Evolutionary conservation across 441 rosid species (phyloP).

Genomic region (Erysimum pusillum): DNA sequence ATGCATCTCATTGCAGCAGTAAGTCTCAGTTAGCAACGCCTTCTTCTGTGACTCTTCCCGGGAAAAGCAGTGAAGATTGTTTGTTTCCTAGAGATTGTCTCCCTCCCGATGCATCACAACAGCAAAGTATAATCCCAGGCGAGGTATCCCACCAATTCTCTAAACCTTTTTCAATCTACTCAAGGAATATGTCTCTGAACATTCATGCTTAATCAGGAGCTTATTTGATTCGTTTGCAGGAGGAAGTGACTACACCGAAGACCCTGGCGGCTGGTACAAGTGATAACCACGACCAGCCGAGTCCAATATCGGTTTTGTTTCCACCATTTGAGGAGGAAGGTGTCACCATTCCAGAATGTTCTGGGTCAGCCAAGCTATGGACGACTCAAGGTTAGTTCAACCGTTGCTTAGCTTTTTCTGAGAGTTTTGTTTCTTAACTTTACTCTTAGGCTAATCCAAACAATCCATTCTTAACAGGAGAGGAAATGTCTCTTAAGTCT

Average conservation of each 20-base stretch:
- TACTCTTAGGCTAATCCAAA: conserved; percentile 13
- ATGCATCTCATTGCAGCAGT: conserved; percentile 49
- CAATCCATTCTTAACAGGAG: conserved; percentile 51
- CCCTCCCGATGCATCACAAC: conserved; percentile 50
- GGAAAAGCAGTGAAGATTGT: conserved; percentile 26
- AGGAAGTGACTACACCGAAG: conserved; percentile 59
- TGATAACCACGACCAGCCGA: conserved; percentile 91
- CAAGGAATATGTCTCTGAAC: conserved; percentile 4
- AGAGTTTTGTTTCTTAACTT: conserved; percentile 19
- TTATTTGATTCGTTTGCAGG: conserved; percentile 56
- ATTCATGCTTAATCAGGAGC: conserved; percentile 23
- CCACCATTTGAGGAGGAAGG: conserved; percentile 80
- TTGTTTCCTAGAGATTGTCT: conserved; percentile 18
- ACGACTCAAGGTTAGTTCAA: conserved; percentile 52
- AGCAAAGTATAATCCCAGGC: conserved; percentile 50
- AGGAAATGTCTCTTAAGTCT: conserved; percentile 54
- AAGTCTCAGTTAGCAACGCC: conserved; percentile 53
- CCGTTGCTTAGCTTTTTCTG: conserved; percentile 13
- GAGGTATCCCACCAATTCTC: conserved; percentile 61
- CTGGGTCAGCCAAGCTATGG: conserved; percentile 54
- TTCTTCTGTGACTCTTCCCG: conserved; percentile 21
- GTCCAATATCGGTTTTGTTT: conserved; percentile 94
- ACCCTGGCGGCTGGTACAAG: conserved; percentile 32
- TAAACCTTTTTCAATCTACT: background rate
- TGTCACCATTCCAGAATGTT: conserved; percentile 52